Conservation (phyloP, 2,329 filamentous ascomycete species). For the Aspergillus sp. region DNA sequence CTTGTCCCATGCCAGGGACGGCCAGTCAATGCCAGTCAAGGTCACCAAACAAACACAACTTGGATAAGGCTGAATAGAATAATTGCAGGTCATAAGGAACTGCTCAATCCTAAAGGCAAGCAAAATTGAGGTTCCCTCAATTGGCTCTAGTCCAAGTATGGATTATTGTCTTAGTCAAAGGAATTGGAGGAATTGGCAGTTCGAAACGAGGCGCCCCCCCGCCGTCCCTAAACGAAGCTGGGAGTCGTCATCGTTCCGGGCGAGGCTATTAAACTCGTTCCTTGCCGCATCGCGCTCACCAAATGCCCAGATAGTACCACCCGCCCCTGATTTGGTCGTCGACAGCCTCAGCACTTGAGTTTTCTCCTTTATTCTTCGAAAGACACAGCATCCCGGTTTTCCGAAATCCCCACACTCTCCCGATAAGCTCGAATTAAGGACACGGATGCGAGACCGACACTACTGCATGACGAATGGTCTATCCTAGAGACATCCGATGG, state of each 20-base stretch:
- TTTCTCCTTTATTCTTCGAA: background rate
- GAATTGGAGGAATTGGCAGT: background rate
- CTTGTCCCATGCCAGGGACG: background rate
- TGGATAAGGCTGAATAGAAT: background rate
- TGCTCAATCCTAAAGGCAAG: background rate
- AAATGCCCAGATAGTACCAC: background rate
- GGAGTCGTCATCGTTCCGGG: conserved; percentile 23
- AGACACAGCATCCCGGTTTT: background rate
- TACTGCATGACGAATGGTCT: conserved; percentile 45
- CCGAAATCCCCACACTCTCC: background rate
- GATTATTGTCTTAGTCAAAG: background rate
- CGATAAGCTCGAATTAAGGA: conserved; percentile 20
- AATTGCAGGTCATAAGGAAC: background rate
- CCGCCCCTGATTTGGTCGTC: conserved; percentile 1
- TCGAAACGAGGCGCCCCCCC: conserved; percentile 11
- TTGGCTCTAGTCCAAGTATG: background rate
- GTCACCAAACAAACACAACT: background rate
- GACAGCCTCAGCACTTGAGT: background rate
- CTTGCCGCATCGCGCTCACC: conserved; percentile 20
- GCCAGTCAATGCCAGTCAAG: background rate
- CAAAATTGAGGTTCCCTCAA: background rate
- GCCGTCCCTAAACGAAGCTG: conserved; percentile 5
- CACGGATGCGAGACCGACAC: conserved; percentile 30
- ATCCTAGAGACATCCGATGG: conserved; percentile 40
- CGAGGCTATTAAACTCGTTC: conserved; percentile 14